These are phyloP conservation scores for Falciphora oryzae DNA, from an alignment of 2,329 filamentous ascomycete genomes.

Conservation along the genomic window DNA sequence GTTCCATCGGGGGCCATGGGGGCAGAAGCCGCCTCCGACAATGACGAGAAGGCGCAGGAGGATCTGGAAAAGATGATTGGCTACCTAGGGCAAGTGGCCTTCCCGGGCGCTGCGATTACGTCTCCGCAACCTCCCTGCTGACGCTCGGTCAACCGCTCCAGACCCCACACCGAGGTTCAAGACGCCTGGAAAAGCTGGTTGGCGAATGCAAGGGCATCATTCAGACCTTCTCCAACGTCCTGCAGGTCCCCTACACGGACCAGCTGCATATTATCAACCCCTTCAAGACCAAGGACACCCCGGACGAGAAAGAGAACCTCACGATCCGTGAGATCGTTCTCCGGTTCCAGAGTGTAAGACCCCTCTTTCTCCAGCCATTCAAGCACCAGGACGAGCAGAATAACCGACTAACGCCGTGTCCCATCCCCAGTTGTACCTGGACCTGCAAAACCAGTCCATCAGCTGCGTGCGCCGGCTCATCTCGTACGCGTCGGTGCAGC, in stretches of 20 bases:
- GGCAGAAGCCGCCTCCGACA: background rate
- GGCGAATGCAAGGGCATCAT: background rate
- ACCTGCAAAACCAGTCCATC: background rate
- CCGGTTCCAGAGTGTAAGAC: background rate
- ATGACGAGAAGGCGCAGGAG: background rate
- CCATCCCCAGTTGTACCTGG: background rate
- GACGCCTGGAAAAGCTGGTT: background rate
- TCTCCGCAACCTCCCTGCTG: background rate
- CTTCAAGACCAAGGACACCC: background rate
- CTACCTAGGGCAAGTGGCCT: background rate
- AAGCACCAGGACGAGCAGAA: background rate
- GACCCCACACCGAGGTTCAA: background rate
- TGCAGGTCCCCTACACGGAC: background rate
- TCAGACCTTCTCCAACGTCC: background rate
- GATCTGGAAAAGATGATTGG: background rate
- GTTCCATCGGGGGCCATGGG: background rate
- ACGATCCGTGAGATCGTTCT: background rate
- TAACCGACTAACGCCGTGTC: background rate
- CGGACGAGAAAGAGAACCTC: background rate
- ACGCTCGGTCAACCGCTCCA: background rate
- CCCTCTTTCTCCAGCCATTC: background rate
- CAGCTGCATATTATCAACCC: background rate
- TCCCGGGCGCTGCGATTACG: background rate
- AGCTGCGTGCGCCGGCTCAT: background rate
- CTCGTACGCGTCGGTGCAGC: background rate